Evolutionary conservation across 2,329 filamentous ascomycete genomes (phyloP).

Genomic region (Trematosphaeria pertusa): DNA sequence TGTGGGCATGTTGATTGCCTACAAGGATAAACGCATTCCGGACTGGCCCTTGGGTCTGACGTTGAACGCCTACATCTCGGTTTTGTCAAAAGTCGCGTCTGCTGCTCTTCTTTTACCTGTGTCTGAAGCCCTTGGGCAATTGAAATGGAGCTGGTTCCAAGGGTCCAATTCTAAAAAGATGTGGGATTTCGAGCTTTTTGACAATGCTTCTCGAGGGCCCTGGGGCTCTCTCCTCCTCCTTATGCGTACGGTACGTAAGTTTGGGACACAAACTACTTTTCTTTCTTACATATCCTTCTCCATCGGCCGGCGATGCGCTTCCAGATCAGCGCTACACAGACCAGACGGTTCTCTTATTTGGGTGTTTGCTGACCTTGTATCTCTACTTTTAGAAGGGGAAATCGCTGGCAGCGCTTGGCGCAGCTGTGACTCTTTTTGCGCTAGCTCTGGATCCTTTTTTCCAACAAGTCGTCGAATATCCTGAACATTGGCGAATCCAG

Average conservation of each 20-base stretch:
- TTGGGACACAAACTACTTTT: too few species aligned
- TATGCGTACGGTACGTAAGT: constrained; percentile 18
- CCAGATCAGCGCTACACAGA: too few species aligned
- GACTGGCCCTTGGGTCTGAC: constrained; percentile 16
- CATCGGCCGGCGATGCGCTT: too few species aligned
- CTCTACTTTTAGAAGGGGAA: too few species aligned
- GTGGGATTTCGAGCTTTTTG: constrained; percentile 33
- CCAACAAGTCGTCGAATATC: constrained; percentile 26
- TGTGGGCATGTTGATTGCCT: constrained; percentile 5
- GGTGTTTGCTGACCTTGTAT: too few species aligned
- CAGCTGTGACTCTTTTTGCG: constrained; percentile 23
- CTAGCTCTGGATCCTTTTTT: constrained; percentile 29
- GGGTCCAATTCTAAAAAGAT: constrained; percentile 12
- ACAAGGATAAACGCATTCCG: constrained; percentile 11
- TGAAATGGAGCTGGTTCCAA: constrained; percentile 29
- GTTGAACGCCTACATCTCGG: constrained; percentile 24
- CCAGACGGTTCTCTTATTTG: too few species aligned
- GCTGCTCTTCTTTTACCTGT: constrained; percentile 18
- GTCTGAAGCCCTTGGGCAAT: constrained; percentile 22
- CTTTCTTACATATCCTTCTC: too few species aligned
- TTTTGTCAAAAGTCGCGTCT: constrained; percentile 18
- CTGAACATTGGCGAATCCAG: constrained; percentile 14
- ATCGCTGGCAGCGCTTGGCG: constrained; percentile 25
- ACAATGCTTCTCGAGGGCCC: constrained; percentile 24
- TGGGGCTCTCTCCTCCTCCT: constrained; percentile 22